phyloP scores from a whole-genome alignment of 2,329 filamentous ascomycete species.

The Hyphodiscus sp. region DNA sequence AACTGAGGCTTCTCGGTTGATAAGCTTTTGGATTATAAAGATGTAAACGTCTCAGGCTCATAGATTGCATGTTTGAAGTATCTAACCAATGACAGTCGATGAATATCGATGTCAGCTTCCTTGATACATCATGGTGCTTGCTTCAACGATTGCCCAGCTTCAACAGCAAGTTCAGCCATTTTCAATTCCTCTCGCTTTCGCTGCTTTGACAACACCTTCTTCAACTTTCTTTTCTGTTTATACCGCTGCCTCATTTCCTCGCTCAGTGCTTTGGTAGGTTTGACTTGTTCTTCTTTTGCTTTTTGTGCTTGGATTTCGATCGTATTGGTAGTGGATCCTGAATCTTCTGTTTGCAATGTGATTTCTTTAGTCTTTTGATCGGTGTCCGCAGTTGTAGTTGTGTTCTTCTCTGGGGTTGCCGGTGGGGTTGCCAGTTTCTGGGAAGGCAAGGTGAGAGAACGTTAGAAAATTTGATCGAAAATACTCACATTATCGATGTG shows the following conservation, averaged over 20 bases:
- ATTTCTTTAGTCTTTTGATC: background rate
- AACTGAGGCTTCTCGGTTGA: background rate
- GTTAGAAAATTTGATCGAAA: background rate
- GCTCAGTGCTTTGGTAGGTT: constrained; percentile 2
- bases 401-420: background rate
- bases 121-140: background rate
- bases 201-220: background rate
- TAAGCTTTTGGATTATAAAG: no score
- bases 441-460: background rate
- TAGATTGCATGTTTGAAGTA: background rate
- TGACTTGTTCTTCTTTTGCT: constrained; percentile 8
- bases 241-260: constrained; percentile 5
- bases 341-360: no score
- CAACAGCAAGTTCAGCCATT: background rate
- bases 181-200: background rate
- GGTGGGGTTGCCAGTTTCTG: background rate
- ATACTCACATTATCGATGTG: background rate
- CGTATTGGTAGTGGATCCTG: no score
- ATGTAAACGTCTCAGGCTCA: no score
- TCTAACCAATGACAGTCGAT: background rate
- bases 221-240: background rate
- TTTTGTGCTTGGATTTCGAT: constrained; percentile 8
- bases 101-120: background rate
- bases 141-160: background rate
- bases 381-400: background rate